Percentiles rank a stretch among this genome's conserved stretches.
These are phyloP conservation scores for Xylaria sp. DNA, from an alignment of 2,329 filamentous ascomycete genomes.

Conservation along the genomic window DNA sequence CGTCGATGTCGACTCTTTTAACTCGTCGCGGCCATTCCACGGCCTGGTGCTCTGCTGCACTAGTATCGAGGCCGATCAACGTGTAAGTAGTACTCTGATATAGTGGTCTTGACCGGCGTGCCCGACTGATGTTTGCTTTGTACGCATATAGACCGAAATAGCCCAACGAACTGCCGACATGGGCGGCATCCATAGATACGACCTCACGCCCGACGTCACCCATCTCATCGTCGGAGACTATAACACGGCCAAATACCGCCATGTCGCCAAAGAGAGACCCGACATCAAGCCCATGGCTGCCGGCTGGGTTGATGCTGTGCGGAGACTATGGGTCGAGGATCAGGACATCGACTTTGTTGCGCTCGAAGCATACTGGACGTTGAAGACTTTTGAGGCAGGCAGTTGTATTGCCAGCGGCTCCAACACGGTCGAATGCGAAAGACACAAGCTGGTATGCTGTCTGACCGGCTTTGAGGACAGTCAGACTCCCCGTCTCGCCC, in stretches of 20 bases:
- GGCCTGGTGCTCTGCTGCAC: conserved; percentile 89
- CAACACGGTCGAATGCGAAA: conserved; percentile 46
- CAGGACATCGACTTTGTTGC: conserved; percentile 76
- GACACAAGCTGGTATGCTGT: conserved; percentile 62
- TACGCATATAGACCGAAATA: conserved; percentile 60
- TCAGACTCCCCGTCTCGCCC: conserved; percentile 41
- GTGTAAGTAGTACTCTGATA: conserved; percentile 64
- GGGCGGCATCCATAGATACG: conserved; percentile 87
- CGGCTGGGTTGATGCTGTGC: conserved; percentile 86
- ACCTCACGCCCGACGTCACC: conserved; percentile 95
- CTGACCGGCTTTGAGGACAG: conserved; percentile 68
- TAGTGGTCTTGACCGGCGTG: not conserved
- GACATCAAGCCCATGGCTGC: conserved; percentile 86
- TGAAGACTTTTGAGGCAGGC: conserved; percentile 70
- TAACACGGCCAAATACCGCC: conserved; percentile 92
- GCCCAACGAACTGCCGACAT: conserved; percentile 77
- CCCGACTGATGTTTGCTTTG: not conserved
- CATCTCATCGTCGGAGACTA: conserved; percentile 92
- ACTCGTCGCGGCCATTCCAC: conserved; percentile 71
- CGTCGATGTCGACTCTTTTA: conserved; percentile 50
- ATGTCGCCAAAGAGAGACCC: conserved; percentile 87
- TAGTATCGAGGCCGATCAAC: conserved; percentile 80
- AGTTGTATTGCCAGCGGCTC: conserved; percentile 55
- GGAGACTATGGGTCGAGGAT: conserved; percentile 82
- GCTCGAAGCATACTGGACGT: conserved; percentile 73